phyloP scores from a whole-genome alignment of 2,329 filamentous ascomycete species.

The Phialophora macrospora region DNA sequence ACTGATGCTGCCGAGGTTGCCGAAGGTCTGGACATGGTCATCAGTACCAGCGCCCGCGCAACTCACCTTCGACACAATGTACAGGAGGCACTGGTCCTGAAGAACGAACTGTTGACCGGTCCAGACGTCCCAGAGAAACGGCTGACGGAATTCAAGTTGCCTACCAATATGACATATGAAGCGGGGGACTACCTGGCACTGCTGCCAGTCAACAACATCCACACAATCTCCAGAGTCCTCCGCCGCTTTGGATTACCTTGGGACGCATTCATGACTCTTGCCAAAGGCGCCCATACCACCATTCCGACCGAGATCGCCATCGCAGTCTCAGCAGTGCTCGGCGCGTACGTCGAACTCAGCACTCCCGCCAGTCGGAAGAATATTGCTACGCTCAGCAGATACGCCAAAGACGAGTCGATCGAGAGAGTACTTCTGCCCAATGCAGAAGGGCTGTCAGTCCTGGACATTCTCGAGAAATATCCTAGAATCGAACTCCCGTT shows the following conservation, averaged over 20 bases:
- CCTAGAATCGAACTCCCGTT: constrained; percentile 65
- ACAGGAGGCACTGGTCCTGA: constrained; percentile 63
- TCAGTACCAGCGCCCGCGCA: constrained; percentile 59
- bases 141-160: constrained; percentile 70
- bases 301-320: constrained; percentile 63
- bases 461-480: constrained; percentile 72
- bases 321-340: constrained; percentile 67
- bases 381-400: constrained; percentile 28
- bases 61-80: constrained; percentile 67
- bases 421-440: constrained; percentile 14
- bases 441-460: constrained; percentile 44
- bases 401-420: constrained; percentile 28
- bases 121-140: constrained; percentile 62
- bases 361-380: constrained; percentile 71
- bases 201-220: constrained; percentile 70
- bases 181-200: constrained; percentile 78
- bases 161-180: constrained; percentile 67
- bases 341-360: constrained; percentile 73
- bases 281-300: constrained; percentile 56
- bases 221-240: constrained; percentile 67
- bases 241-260: constrained; percentile 68
- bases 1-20: constrained; percentile 30
- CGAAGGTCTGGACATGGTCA: constrained; percentile 56
- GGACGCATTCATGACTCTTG: constrained; percentile 69
- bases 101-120: constrained; percentile 58